Percentiles rank a stretch among this genome's conserved stretches.
phyloP scores from a whole-genome alignment of 345 rosid species.

The Trapa bicornis region DNA sequence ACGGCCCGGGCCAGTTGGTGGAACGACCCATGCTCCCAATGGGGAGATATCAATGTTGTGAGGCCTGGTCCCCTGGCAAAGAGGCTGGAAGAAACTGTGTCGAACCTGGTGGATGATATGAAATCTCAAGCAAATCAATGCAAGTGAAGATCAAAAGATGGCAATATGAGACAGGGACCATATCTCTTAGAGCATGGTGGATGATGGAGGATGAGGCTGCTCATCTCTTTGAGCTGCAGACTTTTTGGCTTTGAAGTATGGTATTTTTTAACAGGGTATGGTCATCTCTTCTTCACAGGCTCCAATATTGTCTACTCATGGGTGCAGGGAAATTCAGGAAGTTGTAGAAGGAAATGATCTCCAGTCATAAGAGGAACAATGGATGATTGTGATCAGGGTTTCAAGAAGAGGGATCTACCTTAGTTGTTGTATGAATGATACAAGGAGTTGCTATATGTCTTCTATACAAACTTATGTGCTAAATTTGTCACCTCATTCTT shows the following conservation, averaged over 20 bases:
- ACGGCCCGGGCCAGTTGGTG: conserved; percentile 56
- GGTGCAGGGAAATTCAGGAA: not conserved
- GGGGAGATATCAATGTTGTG: conserved; percentile 75
- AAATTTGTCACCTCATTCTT: conserved; percentile 1
- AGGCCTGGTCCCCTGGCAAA: conserved; percentile 76
- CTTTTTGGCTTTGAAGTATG: not conserved
- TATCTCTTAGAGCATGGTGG: not conserved
- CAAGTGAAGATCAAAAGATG: conserved; percentile 34
- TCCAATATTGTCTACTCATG: not conserved
- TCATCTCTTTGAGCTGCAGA: not conserved
- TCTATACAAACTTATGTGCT: not conserved
- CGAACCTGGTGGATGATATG: conserved; percentile 60
- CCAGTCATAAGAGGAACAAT: not conserved
- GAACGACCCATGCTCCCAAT: conserved; percentile 87
- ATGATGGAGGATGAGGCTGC: not conserved
- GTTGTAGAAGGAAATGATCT: not conserved
- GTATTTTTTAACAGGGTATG: not conserved
- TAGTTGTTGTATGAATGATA: not conserved
- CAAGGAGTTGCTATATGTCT: not conserved
- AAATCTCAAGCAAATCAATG: conserved; percentile 63
- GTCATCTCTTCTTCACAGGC: not conserved
- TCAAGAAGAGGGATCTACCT: not conserved
- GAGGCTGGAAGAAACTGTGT: conserved; percentile 52
- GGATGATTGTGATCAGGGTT: not conserved
- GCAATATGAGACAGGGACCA: not conserved